A percentile compares a stretch with the other conserved stretches of the same genome.
phyloP scores from a whole-genome alignment of 306 rosid species.

The Crotalaria pallida region DNA sequence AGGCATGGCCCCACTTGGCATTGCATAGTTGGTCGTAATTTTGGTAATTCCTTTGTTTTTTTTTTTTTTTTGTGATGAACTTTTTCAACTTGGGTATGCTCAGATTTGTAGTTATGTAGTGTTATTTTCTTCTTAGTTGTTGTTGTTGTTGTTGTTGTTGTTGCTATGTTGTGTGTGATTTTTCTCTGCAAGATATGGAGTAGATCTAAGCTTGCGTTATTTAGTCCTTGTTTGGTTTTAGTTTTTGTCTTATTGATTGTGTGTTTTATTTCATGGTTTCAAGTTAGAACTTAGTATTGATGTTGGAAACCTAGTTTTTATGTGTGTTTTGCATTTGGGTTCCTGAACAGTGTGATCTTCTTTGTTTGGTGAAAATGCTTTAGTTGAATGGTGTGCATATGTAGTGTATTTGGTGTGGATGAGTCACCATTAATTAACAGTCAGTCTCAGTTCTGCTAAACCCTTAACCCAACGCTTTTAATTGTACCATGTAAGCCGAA shows the following conservation, averaged over 20 bases:
- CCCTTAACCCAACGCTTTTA: background rate
- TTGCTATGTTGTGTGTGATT: background rate
- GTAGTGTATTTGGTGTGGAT: background rate
- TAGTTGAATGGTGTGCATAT: background rate
- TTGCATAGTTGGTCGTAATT: conserved; percentile 89
- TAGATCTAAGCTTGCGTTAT: conserved; percentile 31
- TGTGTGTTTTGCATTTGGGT: background rate
- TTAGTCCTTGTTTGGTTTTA: background rate
- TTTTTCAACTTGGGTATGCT: conserved; percentile 5
- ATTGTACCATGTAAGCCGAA: background rate
- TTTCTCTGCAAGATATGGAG: conserved; percentile 12
- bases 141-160: too few relatives aligned
- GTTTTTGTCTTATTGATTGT: background rate
- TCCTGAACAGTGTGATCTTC: background rate
- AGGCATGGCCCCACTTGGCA: conserved; percentile 91
- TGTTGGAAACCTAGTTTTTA: background rate
- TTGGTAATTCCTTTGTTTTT: conserved; percentile 40
- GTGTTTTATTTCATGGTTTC: background rate
- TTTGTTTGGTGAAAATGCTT: background rate
- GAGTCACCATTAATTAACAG: background rate
- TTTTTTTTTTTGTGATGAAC: background rate
- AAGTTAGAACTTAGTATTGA: background rate
- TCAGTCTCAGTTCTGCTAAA: background rate
- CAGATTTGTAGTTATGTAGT: conserved; percentile 8
- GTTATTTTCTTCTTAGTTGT: background rate